Evolutionary conservation across 2,329 filamentous ascomycete genomes (phyloP), one percentile per base, ranked within the genome.

Genomic region (Penicillium sclerotigenum): DNA sequence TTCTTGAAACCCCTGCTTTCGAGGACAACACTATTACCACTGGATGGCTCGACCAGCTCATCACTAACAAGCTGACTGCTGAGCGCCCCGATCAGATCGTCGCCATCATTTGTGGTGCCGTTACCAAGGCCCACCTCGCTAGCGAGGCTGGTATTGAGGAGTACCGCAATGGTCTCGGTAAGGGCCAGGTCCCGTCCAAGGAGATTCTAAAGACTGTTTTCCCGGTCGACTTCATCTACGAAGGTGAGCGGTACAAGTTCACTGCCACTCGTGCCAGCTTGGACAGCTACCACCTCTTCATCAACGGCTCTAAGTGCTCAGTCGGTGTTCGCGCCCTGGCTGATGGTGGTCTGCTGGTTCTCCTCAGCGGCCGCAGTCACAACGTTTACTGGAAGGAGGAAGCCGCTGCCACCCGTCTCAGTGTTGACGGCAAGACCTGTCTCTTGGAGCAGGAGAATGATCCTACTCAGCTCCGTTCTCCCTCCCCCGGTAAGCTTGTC

Each of bases 371-470:
- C 59, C 90, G 91, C 75, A 96, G 90, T 66, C 94, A 99, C 86
- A 99, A 94, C 71, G 87, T 97, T 59, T 99, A 99, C 85, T 99
- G 94, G 94, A 97, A 97, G 79, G 94, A 99, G 72, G 94, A 99
- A 75, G 91, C 96, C 45, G 92, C 92, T 55, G 94, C 93, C 36
- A 97, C 94, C 49, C 92, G 94, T 73, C 79, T 99, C 65, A 97
- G 92, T 29, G 92, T 99, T 24, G 94, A 99, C 73, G 90, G 91
- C 81, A 99, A 97, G 86, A 99, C 94, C 29, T 97, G 93, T 75
- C 79, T 99, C 70, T 85, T 99, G 34, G 94, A 99, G 82, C 91
- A 97, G 77, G 94, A 99, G 81, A 99, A 97, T 74, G 94, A 99
- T 74, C 94, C 94, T 7, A 99, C 94, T 4, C 94, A 99, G 77